Evolutionary conservation across 345 rosid genomes (phyloP).

Genomic region (Ricinus communis): DNA sequence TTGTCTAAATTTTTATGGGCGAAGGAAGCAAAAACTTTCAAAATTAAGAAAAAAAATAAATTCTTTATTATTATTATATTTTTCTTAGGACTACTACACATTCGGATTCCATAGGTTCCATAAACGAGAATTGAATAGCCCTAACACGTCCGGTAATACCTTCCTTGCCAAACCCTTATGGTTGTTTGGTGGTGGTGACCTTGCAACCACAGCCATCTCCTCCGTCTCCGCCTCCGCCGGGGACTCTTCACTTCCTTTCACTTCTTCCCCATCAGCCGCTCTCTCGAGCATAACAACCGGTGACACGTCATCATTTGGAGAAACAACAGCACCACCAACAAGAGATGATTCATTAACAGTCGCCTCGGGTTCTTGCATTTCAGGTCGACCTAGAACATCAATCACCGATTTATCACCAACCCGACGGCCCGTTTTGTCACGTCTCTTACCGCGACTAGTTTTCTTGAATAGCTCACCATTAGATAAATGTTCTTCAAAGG

Average conservation of each 20-base stretch:
- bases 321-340: not conserved
- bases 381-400: slow-evolving; percentile 3
- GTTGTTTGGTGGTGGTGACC: slow-evolving; percentile 22
- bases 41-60: not conserved
- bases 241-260: not conserved
- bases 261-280: not conserved
- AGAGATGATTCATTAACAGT: too few relatives aligned
- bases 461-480: slow-evolving; percentile 45
- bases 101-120: slow-evolving; percentile 94
- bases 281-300: not conserved
- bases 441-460: slow-evolving; percentile 38
- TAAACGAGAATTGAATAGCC: slow-evolving; percentile 76
- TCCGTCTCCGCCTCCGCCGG: slow-evolving; percentile 9
- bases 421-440: slow-evolving; percentile 44
- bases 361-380: not conserved
- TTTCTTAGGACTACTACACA: slow-evolving; percentile 38
- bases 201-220: slow-evolving; percentile 4
- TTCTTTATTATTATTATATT: not conserved
- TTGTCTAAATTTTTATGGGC: not conserved
- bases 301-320: slow-evolving; percentile 1
- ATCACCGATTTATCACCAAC: slow-evolving; percentile 10
- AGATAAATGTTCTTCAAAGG: slow-evolving; percentile 70
- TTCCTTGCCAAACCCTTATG: slow-evolving; percentile 87
- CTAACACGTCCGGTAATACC: slow-evolving; percentile 94
- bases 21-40: not conserved